These are phyloP conservation scores for Exserohilum turcica DNA, from an alignment of 2,329 filamentous ascomycete genomes.

Conservation along the genomic window DNA sequence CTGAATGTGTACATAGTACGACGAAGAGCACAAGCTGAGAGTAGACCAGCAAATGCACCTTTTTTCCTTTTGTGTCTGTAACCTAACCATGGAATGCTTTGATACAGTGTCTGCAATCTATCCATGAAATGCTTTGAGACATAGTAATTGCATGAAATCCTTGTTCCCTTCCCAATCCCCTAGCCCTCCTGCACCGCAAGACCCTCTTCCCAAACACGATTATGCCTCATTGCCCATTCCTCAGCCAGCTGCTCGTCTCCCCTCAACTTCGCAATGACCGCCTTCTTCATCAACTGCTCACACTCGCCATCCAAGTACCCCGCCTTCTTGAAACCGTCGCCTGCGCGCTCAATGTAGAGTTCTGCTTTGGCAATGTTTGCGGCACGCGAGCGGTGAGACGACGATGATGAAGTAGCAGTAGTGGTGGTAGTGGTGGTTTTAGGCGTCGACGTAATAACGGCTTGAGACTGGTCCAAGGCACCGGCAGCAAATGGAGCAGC, in stretches of 20 bases:
- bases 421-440: no score
- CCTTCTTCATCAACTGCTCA: conserved; percentile 82
- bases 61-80: conserved; percentile 37
- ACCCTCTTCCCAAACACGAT: conserved; percentile 42
- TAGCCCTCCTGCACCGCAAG: conserved; percentile 3
- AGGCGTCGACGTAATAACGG: background rate
- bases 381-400: conserved; percentile 22
- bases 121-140: conserved; percentile 1
- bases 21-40: conserved; percentile 25
- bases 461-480: background rate
- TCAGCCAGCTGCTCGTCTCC: conserved; percentile 50
- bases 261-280: conserved; percentile 72
- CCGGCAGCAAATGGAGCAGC: background rate
- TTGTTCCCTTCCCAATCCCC: background rate
- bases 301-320: conserved; percentile 74
- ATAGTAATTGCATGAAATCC: background rate
- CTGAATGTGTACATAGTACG: conserved; percentile 33
- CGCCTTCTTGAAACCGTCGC: conserved; percentile 62
- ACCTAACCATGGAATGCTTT: background rate
- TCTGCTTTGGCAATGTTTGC: conserved; percentile 39
- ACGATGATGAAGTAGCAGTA: no score
- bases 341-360: conserved; percentile 44
- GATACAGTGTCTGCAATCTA: conserved; percentile 19
- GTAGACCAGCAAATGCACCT: conserved; percentile 41
- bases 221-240: conserved; percentile 46